Evolutionary conservation across 2,329 filamentous ascomycete species (phyloP).

Genomic region (Epichloe brachyelytri): DNA sequence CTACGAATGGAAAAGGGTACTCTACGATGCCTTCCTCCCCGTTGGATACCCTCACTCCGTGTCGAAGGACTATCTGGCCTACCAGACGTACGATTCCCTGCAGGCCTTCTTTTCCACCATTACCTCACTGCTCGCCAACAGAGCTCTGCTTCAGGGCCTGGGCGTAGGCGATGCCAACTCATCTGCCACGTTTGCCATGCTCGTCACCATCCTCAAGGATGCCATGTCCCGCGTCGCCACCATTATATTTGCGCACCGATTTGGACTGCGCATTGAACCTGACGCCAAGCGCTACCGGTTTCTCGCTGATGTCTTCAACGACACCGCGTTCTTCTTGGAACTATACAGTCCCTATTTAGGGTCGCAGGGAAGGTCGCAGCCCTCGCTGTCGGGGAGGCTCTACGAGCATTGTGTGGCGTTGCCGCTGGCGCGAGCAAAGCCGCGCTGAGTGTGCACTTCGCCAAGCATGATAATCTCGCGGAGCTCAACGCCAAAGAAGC

Average conservation of each 20-base stretch:
- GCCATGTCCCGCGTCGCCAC: conserved; percentile 71
- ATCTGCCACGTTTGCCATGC: conserved; percentile 66
- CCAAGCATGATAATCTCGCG: conserved; percentile 71
- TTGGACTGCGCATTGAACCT: conserved; percentile 72
- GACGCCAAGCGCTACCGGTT: conserved; percentile 87
- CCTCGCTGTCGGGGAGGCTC: conserved; percentile 36
- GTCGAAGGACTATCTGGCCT: conserved; percentile 70
- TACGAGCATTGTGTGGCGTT: conserved; percentile 66
- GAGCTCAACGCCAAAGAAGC: conserved; percentile 93
- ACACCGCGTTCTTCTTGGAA: conserved; percentile 75
- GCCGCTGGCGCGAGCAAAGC: conserved; percentile 85
- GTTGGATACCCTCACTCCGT: conserved; percentile 83
- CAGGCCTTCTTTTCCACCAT: conserved; percentile 80
- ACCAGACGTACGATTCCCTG: conserved; percentile 57
- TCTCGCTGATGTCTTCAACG: conserved; percentile 79
- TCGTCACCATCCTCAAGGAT: conserved; percentile 74
- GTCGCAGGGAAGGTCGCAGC: conserved; percentile 33
- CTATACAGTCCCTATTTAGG: conserved; percentile 65
- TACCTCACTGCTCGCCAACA: conserved; percentile 63
- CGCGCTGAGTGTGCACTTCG: conserved; percentile 84
- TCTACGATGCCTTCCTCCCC: conserved; percentile 65
- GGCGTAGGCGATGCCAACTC: conserved; percentile 72
- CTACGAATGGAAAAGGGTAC: conserved; percentile 24
- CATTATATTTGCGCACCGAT: conserved; percentile 71
- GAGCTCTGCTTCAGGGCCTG: conserved; percentile 68